Percentiles rank a stretch among this genome's conserved stretches.
These are phyloP conservation scores for Cydonia oblonga DNA, from an alignment of 331 rosid species.

Conservation along the genomic window DNA sequence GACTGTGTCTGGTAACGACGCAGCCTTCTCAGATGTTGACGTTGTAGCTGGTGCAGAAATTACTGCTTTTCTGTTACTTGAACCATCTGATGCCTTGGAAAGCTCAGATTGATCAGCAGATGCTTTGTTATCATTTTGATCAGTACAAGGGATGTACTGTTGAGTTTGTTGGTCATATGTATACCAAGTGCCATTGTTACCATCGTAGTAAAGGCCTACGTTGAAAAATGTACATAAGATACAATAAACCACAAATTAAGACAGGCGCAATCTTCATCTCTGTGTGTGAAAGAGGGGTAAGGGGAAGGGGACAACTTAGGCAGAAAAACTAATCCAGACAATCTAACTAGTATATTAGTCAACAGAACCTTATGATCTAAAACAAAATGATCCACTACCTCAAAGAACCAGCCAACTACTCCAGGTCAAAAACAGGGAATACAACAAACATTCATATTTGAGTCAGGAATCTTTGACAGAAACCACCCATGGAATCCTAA, in stretches of 20 bases:
- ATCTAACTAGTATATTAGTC: background rate
- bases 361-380: background rate
- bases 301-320: background rate
- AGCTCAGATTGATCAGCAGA: conserved; percentile 48
- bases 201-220: conserved; percentile 88
- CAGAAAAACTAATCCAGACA: background rate
- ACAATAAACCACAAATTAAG: background rate
- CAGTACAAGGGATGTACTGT: conserved; percentile 76
- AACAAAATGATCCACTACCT: background rate
- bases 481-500: background rate
- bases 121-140: conserved; percentile 53
- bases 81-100: conserved; percentile 53
- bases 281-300: background rate
- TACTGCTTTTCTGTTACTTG: conserved; percentile 56
- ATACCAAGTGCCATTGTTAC: conserved; percentile 83
- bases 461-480: background rate
- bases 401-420: background rate
- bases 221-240: conserved; percentile 6
- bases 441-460: background rate
- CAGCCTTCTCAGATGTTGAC: conserved; percentile 56
- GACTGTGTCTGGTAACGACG: conserved; percentile 80
- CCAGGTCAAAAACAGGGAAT: background rate
- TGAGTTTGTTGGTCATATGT: conserved; percentile 73
- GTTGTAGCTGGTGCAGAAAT: conserved; percentile 89
- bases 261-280: background rate